These are phyloP conservation scores for Pseudozyma sp. DNA, from an alignment of 1,284 basidiomycete genomes.

Conservation along the genomic window DNA sequence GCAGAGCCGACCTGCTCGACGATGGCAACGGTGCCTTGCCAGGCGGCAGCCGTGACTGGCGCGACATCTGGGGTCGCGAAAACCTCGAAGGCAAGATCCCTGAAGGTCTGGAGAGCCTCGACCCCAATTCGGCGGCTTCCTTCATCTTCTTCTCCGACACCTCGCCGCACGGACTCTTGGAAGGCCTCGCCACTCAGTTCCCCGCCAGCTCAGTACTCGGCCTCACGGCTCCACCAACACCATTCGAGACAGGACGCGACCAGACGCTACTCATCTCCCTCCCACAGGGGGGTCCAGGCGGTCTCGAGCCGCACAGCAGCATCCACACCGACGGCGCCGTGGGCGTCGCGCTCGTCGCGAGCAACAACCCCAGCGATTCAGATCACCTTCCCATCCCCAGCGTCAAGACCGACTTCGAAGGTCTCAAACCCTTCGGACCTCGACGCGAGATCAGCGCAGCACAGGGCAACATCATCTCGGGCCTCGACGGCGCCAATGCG, in stretches of 20 bases:
- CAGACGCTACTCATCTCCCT: constrained; percentile 77
- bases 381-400: constrained; percentile 50
- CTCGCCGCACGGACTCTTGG: constrained; percentile 75
- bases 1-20: constrained; percentile 49
- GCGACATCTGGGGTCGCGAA: constrained; percentile 60
- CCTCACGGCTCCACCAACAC: constrained; percentile 80
- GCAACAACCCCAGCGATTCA: constrained; percentile 21
- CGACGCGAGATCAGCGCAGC: constrained; percentile 76
- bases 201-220: constrained; percentile 75
- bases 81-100: constrained; percentile 56
- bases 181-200: constrained; percentile 72
- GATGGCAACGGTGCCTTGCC: constrained; percentile 31
- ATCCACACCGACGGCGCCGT: constrained; percentile 77
- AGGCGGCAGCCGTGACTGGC: constrained; percentile 49
- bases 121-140: constrained; percentile 69
- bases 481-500: constrained; percentile 77
- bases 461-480: constrained; percentile 82
- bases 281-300: constrained; percentile 15
- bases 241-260: constrained; percentile 84
- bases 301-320: constrained; percentile 66
- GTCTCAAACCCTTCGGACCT: constrained; percentile 73
- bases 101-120: constrained; percentile 23
- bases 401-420: constrained; percentile 72
- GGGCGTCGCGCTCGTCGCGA: constrained; percentile 75
- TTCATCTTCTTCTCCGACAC: constrained; percentile 77